A percentile compares a stretch with the other conserved stretches of the same genome.
Evolutionary conservation across 129 eudicot genomes (phyloP).

Genomic region (Cynara cardunculus): DNA sequence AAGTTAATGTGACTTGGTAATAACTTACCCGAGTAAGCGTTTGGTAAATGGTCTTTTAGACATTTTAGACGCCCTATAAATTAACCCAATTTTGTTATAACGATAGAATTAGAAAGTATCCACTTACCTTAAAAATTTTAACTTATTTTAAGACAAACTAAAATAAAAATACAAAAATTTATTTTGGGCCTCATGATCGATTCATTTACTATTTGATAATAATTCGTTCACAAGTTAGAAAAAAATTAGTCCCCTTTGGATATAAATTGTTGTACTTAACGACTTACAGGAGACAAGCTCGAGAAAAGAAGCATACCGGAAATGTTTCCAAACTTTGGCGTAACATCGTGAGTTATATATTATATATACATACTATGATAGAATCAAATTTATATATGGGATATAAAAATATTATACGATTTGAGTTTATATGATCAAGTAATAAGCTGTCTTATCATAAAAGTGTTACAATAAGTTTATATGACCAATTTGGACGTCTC

Average conservation of each 20-base stretch:
- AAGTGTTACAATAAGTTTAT: background rate
- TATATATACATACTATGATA: background rate
- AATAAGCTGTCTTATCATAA: background rate
- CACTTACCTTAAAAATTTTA: background rate
- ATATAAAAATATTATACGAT: no score
- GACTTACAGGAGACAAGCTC: slow-evolving; percentile 48
- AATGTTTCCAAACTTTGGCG: slow-evolving; percentile 71
- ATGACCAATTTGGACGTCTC: background rate
- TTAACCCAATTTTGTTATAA: background rate
- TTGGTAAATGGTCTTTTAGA: no score
- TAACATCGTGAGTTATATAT: slow-evolving; percentile 58
- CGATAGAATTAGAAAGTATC: background rate
- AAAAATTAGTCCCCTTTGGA: background rate
- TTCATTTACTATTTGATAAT: background rate
- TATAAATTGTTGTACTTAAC: background rate
- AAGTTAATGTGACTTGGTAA: no score
- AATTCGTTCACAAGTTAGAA: background rate
- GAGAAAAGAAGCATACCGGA: slow-evolving; percentile 74
- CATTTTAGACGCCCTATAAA: background rate
- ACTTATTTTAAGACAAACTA: no score
- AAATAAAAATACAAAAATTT: no score
- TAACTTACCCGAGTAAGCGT: no score
- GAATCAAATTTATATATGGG: background rate
- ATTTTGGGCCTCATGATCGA: background rate
- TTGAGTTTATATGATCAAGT: background rate